Conservation (phyloP, 805 yeast genomes). For the Myxozyma vanderwaltii region DNA sequence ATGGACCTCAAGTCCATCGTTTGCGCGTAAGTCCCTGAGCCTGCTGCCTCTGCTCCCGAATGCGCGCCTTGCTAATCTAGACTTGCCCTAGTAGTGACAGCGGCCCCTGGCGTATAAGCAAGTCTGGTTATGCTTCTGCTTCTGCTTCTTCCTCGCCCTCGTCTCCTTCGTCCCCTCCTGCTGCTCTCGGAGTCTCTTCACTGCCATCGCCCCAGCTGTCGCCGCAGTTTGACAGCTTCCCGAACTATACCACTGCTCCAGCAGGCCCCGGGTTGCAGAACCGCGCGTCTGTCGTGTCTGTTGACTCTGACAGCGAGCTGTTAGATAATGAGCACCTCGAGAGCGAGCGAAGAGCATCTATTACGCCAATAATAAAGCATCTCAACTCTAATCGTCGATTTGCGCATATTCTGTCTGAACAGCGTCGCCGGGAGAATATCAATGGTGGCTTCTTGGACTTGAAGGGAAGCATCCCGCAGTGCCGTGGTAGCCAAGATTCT, state of each 20-base stretch:
- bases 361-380: neutral
- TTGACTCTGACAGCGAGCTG: neutral
- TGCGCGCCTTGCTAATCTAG: neutral
- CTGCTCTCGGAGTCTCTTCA: neutral
- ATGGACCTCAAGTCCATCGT: conserved; percentile 29
- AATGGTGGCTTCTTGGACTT: conserved; percentile 51
- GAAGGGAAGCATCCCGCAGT: conserved; percentile 46
- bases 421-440: conserved; percentile 50
- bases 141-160: conserved; percentile 3
- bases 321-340: conserved; percentile 2
- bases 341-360: neutral
- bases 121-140: neutral
- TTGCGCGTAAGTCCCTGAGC: conserved; percentile 10
- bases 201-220: conserved; percentile 20
- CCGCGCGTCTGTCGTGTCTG: neutral
- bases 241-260: neutral
- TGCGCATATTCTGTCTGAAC: conserved; percentile 52
- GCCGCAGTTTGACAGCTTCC: neutral
- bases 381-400: conserved; percentile 38
- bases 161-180: conserved; percentile 6
- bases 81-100: neutral
- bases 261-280: neutral
- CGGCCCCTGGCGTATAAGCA: neutral
- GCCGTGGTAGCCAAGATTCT: conserved; percentile 49
- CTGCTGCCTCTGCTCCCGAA: neutral